Base-by-base conservation (phyloP, 345 rosid species). In the Stellera chamaejasme region DNA sequence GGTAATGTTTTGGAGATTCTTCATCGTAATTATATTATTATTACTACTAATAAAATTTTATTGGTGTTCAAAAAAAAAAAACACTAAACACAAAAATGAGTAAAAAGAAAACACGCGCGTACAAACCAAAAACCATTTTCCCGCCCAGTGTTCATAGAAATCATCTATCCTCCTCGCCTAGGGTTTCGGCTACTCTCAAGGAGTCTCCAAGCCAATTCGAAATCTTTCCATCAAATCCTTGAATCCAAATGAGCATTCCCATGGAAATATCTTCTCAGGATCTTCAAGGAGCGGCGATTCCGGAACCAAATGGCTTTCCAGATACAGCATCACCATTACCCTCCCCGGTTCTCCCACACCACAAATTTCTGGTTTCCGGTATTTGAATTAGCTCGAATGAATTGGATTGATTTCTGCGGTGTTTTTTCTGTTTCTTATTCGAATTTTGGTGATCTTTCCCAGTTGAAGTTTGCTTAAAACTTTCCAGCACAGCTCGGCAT, bases 391-490 rank as follows among this genome's bases (percentile, higher is more conserved):
- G 13, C 16, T 32, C n/a, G 6, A 15, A 54, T 52, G 32, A 9
- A 10, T 27, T 12, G 11, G 27, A 1, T 19, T 56, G 14, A 10
- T 16, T 62, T 56, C 15, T 10, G 23, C 13, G 1, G 13, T 50
- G 41, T 16, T 27, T 14, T 25, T 27, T 44, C 6, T 44, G 27
- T 10, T 2, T 11, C 27, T 23, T 39, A 0, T 49, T 27, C 12
- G 15, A 19, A 36, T 43, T 55, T 62, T 51, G 48, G 10, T 19
- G 23, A 25, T 44, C 15, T 44, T 48, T 41, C 59, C 2, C 79
- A 89, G 95, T 93, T 63, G 99, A 93, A 75, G 99, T 90, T 32
- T 93, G 97, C 81, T 74, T 93, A 54, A 90, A 85, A 65, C 72
- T 88, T 14, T 87, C 96, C 11, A 85, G 97, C 82, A 72, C 99